Evolutionary conservation across 2,329 filamentous ascomycete species (phyloP), one percentile per base, ranked within the genome.

Genomic region (Plectosphaerella sp.): DNA sequence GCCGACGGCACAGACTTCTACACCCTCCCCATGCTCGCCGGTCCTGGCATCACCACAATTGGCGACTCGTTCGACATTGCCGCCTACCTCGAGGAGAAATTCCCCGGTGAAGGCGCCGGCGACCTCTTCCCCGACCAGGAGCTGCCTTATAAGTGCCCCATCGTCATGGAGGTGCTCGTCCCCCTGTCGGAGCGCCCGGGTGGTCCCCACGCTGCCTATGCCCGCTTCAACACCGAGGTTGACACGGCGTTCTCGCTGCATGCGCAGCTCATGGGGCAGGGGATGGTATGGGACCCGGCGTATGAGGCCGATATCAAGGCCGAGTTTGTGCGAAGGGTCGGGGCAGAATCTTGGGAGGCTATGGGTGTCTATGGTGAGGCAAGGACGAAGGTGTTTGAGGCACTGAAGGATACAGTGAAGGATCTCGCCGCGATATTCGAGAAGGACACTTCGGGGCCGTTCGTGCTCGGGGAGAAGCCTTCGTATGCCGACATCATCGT

Each of bases 21-120:
- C 65, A 88, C 84, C 2, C 72, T 87, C 0, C 84, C 84, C 2
- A 72, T 86, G 42, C 63, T 87, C 20, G 58, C 68, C 1, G 79
- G 86, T 48, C 62, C 69, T 0, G 51, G 59, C 16, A 76, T 73
- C 0, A 61, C 59, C 5, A 53, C 64, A 0, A 51, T 86, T 3
- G 84, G 84, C 5, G 84, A 88, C 66, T 82, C 82, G 3, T 84
- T 86, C 60, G 84, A 87, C 49, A 87, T 87, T 54, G 84, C 84
- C 7, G 65, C 76, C 24, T 79, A 85, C 58, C 71, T 87, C 2
- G 75, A 86, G 22, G 65, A 72, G 1, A 71, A 62, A 0, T 83
- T 79, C 51, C 79, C 80, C 0, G 52, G 64, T 28, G 62, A 72
- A 0, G 75, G 75, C 1, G 67, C 61, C 1, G 72, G 73, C 1